Evolutionary conservation across 2,329 filamentous ascomycete genomes (phyloP), one percentile per base, ranked within the genome.

Genomic region (Phialophora expanda): DNA sequence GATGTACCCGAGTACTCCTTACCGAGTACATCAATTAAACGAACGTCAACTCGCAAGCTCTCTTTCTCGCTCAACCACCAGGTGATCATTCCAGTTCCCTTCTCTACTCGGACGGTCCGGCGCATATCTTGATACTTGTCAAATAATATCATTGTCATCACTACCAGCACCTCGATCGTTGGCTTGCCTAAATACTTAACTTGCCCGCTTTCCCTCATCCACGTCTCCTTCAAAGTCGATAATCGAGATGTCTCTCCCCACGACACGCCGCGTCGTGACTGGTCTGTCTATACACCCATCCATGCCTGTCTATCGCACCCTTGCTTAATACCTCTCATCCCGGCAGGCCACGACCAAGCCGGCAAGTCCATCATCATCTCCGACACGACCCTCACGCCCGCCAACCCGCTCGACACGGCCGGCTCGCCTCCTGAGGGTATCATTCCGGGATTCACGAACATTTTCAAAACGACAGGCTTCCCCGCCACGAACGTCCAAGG

Each of bases 301-400:
- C 61, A 44, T n/a, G 5, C 38, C 28, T 9, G 12, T n/a, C 8
- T 22, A 11, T 4, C 22, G 17, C 30, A 3, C 56, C 32, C 34
- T 26, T 30, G 24, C 22, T 30, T 5, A 24, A 24, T 3, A 26
- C 44, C 9, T 14, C 34, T 22, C 14, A 4, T 58, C 53, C n/a
- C 22, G 9, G 3, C 38, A 67, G 74, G 73, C 62, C 74, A 75
- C 65, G 69, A 70, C 60, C 30, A 56, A 8, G 54, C 72, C 7
- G 75, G 74, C 24, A 71, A 74, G 34, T 70, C 75, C 30, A 71
- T 74, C 41, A 71, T 75, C 54, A 68, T 71, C 20, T 70, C 70
- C 34, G 75, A 76, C 63, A 50, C 67, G 20, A 17, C 67, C 14
- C 70, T 76, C 24, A 71, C 66, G 1, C 74, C 75, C 17, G 70